Conservation (phyloP, 148 eudicot species). For the Chenopodium berlandieri region DNA sequence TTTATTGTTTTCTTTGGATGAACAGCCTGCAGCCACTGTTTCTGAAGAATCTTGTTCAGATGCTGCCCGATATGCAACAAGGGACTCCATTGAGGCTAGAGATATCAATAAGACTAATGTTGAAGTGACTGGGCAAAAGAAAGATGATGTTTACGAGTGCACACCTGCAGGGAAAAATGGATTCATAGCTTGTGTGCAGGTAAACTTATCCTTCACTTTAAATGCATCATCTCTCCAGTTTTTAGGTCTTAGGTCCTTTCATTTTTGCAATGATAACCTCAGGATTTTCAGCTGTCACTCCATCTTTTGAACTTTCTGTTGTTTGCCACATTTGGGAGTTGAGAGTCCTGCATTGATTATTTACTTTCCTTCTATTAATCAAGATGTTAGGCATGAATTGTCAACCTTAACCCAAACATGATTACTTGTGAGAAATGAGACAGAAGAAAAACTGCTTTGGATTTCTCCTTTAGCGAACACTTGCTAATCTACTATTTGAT, state of each 20-base stretch:
- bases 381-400: background rate
- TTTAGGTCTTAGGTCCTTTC: background rate
- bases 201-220: conserved; percentile 4
- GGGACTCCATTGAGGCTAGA: conserved; percentile 20
- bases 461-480: background rate
- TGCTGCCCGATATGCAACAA: conserved; percentile 20
- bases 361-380: background rate
- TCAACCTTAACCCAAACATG: background rate
- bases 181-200: conserved; percentile 18
- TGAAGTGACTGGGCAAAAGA: conserved; percentile 18
- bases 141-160: conserved; percentile 13
- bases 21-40: conserved; percentile 23
- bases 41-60: conserved; percentile 37
- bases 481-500: background rate
- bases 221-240: conserved; percentile 14
- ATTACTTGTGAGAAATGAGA: background rate
- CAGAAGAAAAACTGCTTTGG: background rate
- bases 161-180: conserved; percentile 19
- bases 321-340: background rate
- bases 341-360: background rate
- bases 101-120: conserved; percentile 13
- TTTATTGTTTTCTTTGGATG: conserved; percentile 16
- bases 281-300: background rate
- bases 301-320: background rate
- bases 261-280: background rate